These are phyloP conservation scores for Papiliotrema terrestris DNA, from an alignment of 1,284 basidiomycete species.

Conservation along the genomic window DNA sequence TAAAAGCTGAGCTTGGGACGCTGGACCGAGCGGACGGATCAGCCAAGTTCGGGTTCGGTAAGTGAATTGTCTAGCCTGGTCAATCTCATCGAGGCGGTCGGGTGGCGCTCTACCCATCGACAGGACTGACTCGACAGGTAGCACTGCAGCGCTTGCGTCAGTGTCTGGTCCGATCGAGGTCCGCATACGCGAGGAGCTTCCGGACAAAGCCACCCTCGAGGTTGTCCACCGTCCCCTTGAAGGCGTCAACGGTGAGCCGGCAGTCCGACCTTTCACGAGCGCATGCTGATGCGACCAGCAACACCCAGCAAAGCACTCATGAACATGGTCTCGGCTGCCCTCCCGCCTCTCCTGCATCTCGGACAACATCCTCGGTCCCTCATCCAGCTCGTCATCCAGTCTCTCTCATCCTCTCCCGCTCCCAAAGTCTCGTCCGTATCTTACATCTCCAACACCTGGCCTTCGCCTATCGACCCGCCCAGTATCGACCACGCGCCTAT, in stretches of 20 bases:
- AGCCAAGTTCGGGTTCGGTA: conserved; percentile 45
- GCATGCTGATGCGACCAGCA: conserved; percentile 21
- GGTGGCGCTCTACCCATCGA: background rate
- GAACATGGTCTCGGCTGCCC: conserved; percentile 35
- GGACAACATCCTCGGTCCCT: conserved; percentile 55
- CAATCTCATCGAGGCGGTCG: background rate
- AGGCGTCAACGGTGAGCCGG: conserved; percentile 47
- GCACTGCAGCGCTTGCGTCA: conserved; percentile 47
- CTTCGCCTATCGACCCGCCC: background rate
- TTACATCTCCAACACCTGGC: conserved; percentile 9
- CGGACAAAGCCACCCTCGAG: conserved; percentile 54
- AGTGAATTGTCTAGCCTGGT: conserved; percentile 6
- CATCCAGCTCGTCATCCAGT: conserved; percentile 63
- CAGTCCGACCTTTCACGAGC: background rate
- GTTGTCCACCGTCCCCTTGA: conserved; percentile 53
- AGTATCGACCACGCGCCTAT: background rate
- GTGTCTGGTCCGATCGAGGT: conserved; percentile 55
- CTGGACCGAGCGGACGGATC: conserved; percentile 47
- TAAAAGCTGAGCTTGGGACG: conserved; percentile 25
- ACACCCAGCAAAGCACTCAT: conserved; percentile 47
- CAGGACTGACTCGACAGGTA: conserved; percentile 33
- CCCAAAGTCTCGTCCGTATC: conserved; percentile 37
- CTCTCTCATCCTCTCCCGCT: conserved; percentile 47
- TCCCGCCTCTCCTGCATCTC: conserved; percentile 49
- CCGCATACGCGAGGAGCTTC: conserved; percentile 53